Base-by-base conservation (phyloP, 2,329 filamentous ascomycete genomes). In the Colletotrichum chlorophyti region DNA sequence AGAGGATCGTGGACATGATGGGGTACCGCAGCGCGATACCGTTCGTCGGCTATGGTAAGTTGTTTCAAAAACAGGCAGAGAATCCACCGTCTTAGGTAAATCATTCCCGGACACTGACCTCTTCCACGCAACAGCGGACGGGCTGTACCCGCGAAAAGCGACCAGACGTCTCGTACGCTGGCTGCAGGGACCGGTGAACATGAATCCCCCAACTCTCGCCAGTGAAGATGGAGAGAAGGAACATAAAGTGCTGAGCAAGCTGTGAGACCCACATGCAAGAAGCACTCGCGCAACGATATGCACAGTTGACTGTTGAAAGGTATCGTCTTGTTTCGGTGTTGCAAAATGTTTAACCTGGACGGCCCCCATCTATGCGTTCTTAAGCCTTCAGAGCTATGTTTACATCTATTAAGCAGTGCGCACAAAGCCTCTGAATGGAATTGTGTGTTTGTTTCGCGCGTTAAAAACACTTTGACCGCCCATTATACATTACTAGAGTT, bases 1-100 rank as follows among this genome's bases (percentile, higher is more conserved):
- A 54, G n/a, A 54, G 52, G 4, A 41, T 67, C 34, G 65, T 67
- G 12, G 64, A 64, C 29, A 65, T 67, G 65, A 51, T 68, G 17
- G 65, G 66, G 4, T 67, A 66, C 21, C 52, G 65, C 19, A 61
- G 65, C n/a, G 65, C 60, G 5, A 45, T 43, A 6, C 66, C 65
- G 2, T 66, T 67, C 26, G 35, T 66, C 3, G 65, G 66, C 8
- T 60, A 64, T 19, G 63, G 63, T 24, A 49, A 67, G 50, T 53
- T 1, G 1, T 3, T n/a, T 2, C 5, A 7, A 15, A 3, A 3
- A 8, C 12, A 10, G 5, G 12, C n/a, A n/a, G n/a, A n/a, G n/a
- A n/a, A n/a, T n/a, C 19, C 6, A 21, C 37, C 24, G 5, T 0
- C 6, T 24, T n/a, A 4, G 5, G 2, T 12, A 1, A 8, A 0